phyloP scores from a whole-genome alignment of 805 yeast species.

The Candida rishiriensis region DNA sequence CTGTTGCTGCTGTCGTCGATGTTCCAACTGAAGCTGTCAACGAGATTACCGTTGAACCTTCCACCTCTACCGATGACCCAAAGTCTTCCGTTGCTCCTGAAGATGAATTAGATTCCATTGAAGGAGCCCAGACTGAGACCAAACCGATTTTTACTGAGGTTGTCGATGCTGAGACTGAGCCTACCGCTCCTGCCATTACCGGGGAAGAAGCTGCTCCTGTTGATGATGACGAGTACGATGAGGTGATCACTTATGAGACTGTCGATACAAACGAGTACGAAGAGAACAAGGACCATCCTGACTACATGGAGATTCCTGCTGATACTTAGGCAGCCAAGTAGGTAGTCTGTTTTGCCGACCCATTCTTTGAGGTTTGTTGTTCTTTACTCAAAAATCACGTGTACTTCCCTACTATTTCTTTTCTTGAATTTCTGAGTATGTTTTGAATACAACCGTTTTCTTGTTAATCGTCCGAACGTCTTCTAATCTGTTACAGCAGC shows the following conservation, averaged over 20 bases:
- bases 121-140: slow-evolving; percentile 9
- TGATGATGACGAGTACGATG: slow-evolving; percentile 22
- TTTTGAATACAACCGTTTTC: too few relatives aligned
- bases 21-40: slow-evolving; percentile 6
- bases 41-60: neutral
- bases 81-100: slow-evolving; percentile 10
- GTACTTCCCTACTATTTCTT: too few relatives aligned
- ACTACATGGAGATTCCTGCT: slow-evolving; percentile 38
- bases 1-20: slow-evolving; percentile 6
- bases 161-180: slow-evolving; percentile 10
- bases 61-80: slow-evolving; percentile 2
- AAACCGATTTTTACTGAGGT: slow-evolving; percentile 30
- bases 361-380: neutral
- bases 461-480: too few relatives aligned
- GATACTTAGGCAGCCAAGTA: slow-evolving; percentile 9
- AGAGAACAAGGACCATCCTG: slow-evolving; percentile 41
- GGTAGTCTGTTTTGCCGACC: neutral
- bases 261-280: slow-evolving; percentile 45
- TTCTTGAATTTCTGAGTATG: too few relatives aligned
- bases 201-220: slow-evolving; percentile 12
- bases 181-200: too few relatives aligned
- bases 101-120: slow-evolving; percentile 22
- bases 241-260: slow-evolving; percentile 41
- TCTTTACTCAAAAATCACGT: neutral
- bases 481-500: too few relatives aligned